phyloP scores from a whole-genome alignment of 495 filamentous ascomycete species.

The Penicillium samsonianum region DNA sequence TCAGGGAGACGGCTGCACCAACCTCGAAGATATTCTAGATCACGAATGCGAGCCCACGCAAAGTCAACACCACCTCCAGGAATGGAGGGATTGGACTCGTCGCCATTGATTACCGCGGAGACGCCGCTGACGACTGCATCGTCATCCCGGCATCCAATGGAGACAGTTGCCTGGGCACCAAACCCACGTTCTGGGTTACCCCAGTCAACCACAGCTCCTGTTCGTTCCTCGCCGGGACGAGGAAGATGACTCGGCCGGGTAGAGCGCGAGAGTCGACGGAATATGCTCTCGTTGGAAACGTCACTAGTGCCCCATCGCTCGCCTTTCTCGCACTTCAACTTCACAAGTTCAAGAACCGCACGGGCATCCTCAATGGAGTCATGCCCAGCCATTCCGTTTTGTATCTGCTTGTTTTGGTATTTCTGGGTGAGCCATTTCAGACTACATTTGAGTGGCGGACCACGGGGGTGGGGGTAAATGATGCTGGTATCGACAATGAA shows the following conservation, averaged over 20 bases:
- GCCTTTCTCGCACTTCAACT: conserved; percentile 92
- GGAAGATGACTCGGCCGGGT: conserved; percentile 52
- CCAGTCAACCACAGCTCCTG: conserved; percentile 85
- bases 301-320: conserved; percentile 78
- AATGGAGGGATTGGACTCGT: conserved; percentile 60
- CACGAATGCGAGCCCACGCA: conserved; percentile 83
- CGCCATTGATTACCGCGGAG: conserved; percentile 66
- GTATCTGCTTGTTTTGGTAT: conserved; percentile 81
- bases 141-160: conserved; percentile 74
- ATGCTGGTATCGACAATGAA: conserved; percentile 89
- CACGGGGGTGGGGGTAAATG: conserved; percentile 79
- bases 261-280: conserved; percentile 72
- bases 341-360: conserved; percentile 88
- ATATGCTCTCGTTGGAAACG: conserved; percentile 76
- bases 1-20: conserved; percentile 71
- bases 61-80: conserved; percentile 78
- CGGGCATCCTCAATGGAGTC: conserved; percentile 90
- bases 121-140: conserved; percentile 72
- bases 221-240: conserved; percentile 54
- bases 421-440: conserved; percentile 82
- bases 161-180: conserved; percentile 67
- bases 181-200: conserved; percentile 74
- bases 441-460: conserved; percentile 69
- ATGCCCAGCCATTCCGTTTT: conserved; percentile 77
- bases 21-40: conserved; percentile 76